Percentiles rank a stretch among this genome's conserved stretches.
Conservation (phyloP, 345 rosid genomes). For the Clausena lansium region DNA sequence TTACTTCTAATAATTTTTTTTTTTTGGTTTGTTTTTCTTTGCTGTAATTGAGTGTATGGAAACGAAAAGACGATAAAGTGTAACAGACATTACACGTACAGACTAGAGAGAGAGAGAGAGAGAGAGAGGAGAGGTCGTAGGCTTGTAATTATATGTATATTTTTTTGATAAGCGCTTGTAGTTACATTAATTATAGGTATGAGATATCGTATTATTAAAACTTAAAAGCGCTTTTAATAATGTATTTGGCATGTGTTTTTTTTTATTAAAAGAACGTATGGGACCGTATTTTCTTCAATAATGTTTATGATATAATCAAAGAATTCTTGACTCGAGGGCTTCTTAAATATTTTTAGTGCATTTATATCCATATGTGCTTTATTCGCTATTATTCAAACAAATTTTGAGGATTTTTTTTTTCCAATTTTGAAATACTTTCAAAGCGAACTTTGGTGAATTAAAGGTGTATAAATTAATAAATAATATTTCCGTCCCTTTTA, state of each 20-base stretch:
- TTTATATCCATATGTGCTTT: too few relatives aligned
- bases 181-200: not conserved
- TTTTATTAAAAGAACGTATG: not conserved
- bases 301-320: too few relatives aligned
- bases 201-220: not conserved
- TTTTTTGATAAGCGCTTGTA: too few relatives aligned
- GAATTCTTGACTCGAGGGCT: not conserved
- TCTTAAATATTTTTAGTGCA: not conserved
- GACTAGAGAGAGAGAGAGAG: not conserved
- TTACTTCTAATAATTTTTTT: not conserved
- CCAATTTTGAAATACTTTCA: not conserved
- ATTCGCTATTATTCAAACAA: too few relatives aligned
- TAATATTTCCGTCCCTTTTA: too few relatives aligned
- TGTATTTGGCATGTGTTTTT: not conserved
- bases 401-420: too few relatives aligned
- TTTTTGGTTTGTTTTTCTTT: not conserved
- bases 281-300: not conserved
- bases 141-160: not conserved
- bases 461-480: too few relatives aligned
- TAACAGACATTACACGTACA: not conserved
- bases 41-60: not conserved
- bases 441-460: not conserved
- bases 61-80: not conserved
- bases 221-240: not conserved
- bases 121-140: not conserved